These are phyloP conservation scores for Conticribra weissflogii DNA, from an alignment of 108 stramenopile species.

Conservation along the genomic window DNA sequence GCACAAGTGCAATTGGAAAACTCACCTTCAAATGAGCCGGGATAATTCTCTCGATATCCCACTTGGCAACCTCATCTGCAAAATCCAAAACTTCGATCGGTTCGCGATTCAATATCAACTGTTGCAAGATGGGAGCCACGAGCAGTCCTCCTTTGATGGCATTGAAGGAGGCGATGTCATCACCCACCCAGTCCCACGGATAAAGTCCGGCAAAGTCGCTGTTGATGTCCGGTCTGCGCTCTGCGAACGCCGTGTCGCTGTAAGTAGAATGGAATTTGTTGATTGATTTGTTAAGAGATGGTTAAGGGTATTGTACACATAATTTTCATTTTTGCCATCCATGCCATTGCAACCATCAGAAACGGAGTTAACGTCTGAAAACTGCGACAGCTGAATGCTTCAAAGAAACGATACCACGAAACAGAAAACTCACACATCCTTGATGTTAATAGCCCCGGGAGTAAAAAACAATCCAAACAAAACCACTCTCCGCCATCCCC, in stretches of 20 bases:
- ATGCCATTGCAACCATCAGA: too few relatives aligned
- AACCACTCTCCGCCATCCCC: slow-evolving; percentile 89
- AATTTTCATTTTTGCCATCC: too few relatives aligned
- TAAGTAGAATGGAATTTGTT: neutral
- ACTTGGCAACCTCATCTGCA: slow-evolving; percentile 81
- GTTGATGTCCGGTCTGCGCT: slow-evolving; percentile 84
- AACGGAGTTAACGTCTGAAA: too few relatives aligned
- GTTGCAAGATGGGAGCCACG: slow-evolving; percentile 94
- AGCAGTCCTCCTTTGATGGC: slow-evolving; percentile 85
- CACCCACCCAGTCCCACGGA: slow-evolving; percentile 89
- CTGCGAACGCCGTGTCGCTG: slow-evolving; percentile 63
- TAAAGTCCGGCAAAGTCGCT: slow-evolving; percentile 84
- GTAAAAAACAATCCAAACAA: slow-evolving; percentile 93
- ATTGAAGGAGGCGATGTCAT: slow-evolving; percentile 79
- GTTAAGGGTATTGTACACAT: too few relatives aligned
- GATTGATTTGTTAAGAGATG: too few relatives aligned
- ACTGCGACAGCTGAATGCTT: too few relatives aligned
- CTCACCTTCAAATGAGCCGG: slow-evolving; percentile 82
- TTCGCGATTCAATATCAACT: slow-evolving; percentile 87
- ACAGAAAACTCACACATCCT: slow-evolving; percentile 51
- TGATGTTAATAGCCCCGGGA: slow-evolving; percentile 80
- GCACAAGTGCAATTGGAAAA: neutral
- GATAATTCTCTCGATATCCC: slow-evolving; percentile 86
- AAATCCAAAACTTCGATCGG: slow-evolving; percentile 88
- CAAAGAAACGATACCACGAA: neutral